phyloP scores from a whole-genome alignment of 1,284 basidiomycete species.

The Marasmius tenuissimus region DNA sequence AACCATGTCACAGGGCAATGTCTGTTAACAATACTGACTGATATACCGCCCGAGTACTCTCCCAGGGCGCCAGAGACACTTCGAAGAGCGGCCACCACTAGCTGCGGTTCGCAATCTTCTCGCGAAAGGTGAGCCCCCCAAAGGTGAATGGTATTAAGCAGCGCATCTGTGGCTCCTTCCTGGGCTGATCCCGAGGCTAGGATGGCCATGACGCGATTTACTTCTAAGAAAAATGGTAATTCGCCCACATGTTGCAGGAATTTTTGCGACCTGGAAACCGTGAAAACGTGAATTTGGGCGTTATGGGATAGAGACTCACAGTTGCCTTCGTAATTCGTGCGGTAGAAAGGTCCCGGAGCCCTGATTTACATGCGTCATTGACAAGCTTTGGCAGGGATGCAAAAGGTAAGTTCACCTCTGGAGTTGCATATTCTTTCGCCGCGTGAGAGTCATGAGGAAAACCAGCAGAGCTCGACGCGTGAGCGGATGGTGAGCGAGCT shows the following conservation, averaged over 20 bases:
- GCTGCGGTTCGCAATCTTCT: neutral
- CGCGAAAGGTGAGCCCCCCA: neutral
- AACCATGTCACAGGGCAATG: neutral
- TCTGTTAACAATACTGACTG: neutral
- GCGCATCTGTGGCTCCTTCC: neutral
- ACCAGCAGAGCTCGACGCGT: too few relatives aligned
- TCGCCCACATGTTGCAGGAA: constrained; percentile 36
- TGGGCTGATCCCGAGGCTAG: neutral
- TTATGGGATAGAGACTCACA: neutral
- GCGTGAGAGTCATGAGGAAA: too few relatives aligned
- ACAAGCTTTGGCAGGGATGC: too few relatives aligned
- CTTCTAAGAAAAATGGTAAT: constrained; percentile 43
- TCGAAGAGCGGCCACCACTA: neutral
- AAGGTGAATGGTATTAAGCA: neutral
- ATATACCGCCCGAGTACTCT: neutral
- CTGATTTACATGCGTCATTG: too few relatives aligned
- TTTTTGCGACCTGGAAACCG: constrained; percentile 27
- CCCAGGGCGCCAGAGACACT: neutral
- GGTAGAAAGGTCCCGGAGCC: too few relatives aligned
- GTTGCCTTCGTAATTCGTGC: neutral
- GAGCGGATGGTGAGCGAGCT: neutral
- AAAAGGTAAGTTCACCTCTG: too few relatives aligned
- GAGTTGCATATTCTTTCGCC: too few relatives aligned
- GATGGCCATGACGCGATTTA: constrained; percentile 28
- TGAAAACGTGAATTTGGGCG: neutral